A percentile compares a stretch with the other conserved stretches of the same genome.
These are phyloP conservation scores for Pyrenophora teres DNA, from an alignment of 2,329 filamentous ascomycete genomes.

Conservation along the genomic window DNA sequence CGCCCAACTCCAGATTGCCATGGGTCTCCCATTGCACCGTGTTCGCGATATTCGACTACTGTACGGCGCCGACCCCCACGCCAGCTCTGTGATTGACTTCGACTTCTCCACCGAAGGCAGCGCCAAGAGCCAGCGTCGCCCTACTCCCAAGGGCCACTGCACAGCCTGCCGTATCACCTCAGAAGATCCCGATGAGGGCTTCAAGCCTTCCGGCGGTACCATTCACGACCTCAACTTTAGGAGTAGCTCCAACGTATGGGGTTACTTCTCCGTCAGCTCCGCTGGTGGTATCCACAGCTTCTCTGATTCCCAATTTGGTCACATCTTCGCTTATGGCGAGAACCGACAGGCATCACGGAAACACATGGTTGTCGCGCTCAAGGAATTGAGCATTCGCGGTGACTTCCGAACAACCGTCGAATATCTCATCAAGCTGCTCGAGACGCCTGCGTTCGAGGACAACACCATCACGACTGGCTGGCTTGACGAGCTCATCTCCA, in stretches of 20 bases:
- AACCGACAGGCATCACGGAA: conserved; percentile 95
- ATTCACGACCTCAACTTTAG: conserved; percentile 99
- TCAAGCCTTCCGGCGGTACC: conserved; percentile 98
- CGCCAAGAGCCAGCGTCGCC: conserved; percentile 81
- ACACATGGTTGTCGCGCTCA: conserved; percentile 98
- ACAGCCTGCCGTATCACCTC: conserved; percentile 99
- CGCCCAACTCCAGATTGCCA: conserved; percentile 96
- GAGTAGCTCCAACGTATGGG: conserved; percentile 98
- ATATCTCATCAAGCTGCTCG: conserved; percentile 97
- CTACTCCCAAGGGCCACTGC: conserved; percentile 92
- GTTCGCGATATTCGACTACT: conserved; percentile 95
- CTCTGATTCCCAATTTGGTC: conserved; percentile 97
- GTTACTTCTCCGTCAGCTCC: conserved; percentile 98
- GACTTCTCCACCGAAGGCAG: conserved; percentile 90
- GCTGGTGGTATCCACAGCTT: conserved; percentile 98
- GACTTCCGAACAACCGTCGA: conserved; percentile 99
- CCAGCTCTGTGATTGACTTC: conserved; percentile 88
- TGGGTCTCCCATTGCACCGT: conserved; percentile 94
- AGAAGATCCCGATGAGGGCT: conserved; percentile 97
- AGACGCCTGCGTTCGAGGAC: conserved; percentile 97
- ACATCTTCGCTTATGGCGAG: conserved; percentile 99
- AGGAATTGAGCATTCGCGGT: conserved; percentile 98
- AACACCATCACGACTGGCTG: conserved; percentile 99
- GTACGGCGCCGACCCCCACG: conserved; percentile 92
- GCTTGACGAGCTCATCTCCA: conserved; percentile 98